Conservation (phyloP, 2,329 filamentous ascomycete species). For the Capronia coronata region DNA sequence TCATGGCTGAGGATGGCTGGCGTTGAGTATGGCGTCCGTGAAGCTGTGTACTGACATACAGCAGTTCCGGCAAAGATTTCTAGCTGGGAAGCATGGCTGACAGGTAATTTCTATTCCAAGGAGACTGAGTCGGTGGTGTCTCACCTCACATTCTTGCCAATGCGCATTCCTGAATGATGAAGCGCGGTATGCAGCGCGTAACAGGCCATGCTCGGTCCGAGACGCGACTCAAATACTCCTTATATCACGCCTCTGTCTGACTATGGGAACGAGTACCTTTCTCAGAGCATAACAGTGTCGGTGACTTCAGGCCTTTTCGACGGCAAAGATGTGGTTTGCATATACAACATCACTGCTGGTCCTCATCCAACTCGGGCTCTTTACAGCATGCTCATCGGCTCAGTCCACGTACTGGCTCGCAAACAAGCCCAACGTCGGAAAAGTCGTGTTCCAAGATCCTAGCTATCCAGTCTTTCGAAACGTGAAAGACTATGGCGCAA, state of each 20-base stretch:
- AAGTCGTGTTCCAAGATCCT: conserved; percentile 29
- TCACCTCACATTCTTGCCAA: conserved; percentile 22
- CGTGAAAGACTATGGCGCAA: conserved; percentile 64
- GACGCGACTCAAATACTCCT: conserved; percentile 4
- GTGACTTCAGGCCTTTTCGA: background rate
- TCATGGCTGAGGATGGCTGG: conserved; percentile 13
- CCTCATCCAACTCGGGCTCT: conserved; percentile 7
- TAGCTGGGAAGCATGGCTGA: background rate
- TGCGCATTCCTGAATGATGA: conserved; percentile 17
- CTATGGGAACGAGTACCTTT: background rate
- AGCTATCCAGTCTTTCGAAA: conserved; percentile 59
- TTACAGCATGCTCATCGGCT: conserved; percentile 8
- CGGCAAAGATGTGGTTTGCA: conserved; percentile 9
- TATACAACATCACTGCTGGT: conserved; percentile 3
- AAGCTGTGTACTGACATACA: background rate
- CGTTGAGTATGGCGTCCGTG: background rate
- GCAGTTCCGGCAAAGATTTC: background rate
- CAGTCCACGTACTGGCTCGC: conserved; percentile 33
- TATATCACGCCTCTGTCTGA: background rate
- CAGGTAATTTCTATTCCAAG: conserved; percentile 6
- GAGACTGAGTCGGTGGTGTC: conserved; percentile 3
- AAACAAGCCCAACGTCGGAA: conserved; percentile 33
- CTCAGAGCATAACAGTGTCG: too few relatives aligned
- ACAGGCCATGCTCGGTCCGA: conserved; percentile 1
- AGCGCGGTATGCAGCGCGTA: conserved; percentile 7